Base-by-base conservation (phyloP, 2,329 filamentous ascomycete species). In the Fusarium brevicatenulatum region DNA sequence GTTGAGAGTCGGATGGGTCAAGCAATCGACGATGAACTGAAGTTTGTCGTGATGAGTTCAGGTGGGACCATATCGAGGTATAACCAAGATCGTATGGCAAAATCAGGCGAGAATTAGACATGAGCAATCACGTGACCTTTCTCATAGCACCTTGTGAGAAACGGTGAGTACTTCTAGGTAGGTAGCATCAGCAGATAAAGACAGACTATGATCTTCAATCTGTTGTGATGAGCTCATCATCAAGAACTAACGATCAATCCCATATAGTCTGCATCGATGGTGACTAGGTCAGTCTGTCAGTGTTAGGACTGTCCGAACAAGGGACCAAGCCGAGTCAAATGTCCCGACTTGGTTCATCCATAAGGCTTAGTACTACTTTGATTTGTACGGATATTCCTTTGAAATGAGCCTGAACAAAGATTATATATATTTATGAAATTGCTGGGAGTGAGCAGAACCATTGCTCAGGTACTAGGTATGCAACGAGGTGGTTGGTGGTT, bases 121-220 rank as follows among this genome's bases (percentile, higher is more conserved):
- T 37, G 50, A 30, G 10, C 16, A 36, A 39, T 73, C 70, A 73
- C 68, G 70, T 73, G 70, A 67, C 25, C 13, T 2, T 4, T 4
- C 19, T 18, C 13, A 7, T 32, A 28, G 12, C 5, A n/a, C 2
- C 10, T 32, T 15, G 9, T 19, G n/a, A 50, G 44, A 47, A 30
- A 28, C 25, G 11, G 23, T 21, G 28, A 47, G 44, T 28, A 28
- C 44, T 21, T 47, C 19, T 28, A 47, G 44, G 36, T 37, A 9
- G 28, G 28, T 37, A 37, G 36, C 36, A 37, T 37, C 36, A 37
- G 47, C 11, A 50, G 21, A 34, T 34, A 23, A 23, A 50, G 47
- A 15, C 19, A 49, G 28, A 23, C 21, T 50, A 34, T 23, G 12
- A 50, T 19, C 13, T 50, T 23, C 28, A 34, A 34, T 37, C 13